Evolutionary conservation across 1,139 yeast species (phyloP).

Genomic region (Spencermartinsiella ligniputridi): DNA sequence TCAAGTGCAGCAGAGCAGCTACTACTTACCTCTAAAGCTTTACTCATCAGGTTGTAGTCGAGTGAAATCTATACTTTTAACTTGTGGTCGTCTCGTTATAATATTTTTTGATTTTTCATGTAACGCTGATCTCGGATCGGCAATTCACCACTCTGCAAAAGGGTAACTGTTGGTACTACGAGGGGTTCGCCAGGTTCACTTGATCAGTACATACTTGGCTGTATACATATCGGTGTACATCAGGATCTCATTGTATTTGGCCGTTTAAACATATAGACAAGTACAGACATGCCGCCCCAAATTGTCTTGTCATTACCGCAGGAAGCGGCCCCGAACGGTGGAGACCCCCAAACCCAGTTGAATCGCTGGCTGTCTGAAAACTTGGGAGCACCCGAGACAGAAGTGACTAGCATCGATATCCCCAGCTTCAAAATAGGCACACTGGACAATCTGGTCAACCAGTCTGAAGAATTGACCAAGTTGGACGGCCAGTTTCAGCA

Average conservation of each 20-base stretch:
- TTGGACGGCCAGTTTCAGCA: slow-evolving; percentile 69
- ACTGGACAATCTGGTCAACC: slow-evolving; percentile 82
- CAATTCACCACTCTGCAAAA: no score
- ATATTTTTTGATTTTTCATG: no score
- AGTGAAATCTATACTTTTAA: no score
- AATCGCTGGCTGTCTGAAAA: slow-evolving; percentile 37
- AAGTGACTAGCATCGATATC: slow-evolving; percentile 45
- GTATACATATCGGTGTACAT: no score
- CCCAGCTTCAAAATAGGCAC: slow-evolving; percentile 97
- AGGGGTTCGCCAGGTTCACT: no score
- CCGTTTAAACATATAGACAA: no score
- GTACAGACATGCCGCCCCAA: not conserved
- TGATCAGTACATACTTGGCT: no score
- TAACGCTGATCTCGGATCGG: no score
- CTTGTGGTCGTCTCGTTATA: no score
- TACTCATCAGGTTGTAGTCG: no score
- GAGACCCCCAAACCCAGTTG: slow-evolving; percentile 38
- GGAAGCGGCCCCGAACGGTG: slow-evolving; percentile 45
- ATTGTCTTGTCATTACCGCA: slow-evolving; percentile 44
- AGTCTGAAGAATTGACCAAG: slow-evolving; percentile 83
- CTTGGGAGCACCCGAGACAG: slow-evolving; percentile 19
- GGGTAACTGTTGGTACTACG: no score
- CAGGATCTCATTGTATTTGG: no score
- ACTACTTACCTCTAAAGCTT: slow-evolving; percentile 25
- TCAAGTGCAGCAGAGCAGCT: not conserved